These are phyloP conservation scores for Ustilago hordei DNA, from an alignment of 1,284 basidiomycete genomes.

Conservation along the genomic window DNA sequence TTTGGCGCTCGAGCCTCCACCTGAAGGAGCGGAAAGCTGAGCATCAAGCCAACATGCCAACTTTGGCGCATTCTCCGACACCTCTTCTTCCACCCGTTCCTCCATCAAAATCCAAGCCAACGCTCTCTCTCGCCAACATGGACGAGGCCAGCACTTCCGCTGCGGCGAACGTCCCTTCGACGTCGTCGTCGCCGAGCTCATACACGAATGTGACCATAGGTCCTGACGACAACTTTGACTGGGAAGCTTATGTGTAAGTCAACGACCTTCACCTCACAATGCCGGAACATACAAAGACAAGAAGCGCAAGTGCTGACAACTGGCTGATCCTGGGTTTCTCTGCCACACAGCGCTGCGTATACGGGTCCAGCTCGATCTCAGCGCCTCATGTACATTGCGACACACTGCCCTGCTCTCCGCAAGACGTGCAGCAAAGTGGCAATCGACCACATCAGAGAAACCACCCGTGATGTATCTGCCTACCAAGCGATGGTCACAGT, in stretches of 20 bases:
- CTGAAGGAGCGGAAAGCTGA: slow-evolving; percentile 12
- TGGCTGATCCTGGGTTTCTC: background rate
- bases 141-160: slow-evolving; percentile 14
- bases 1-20: slow-evolving; percentile 40
- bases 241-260: slow-evolving; percentile 53
- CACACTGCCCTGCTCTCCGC: slow-evolving; percentile 42
- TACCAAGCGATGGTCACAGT: slow-evolving; percentile 43
- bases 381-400: slow-evolving; percentile 51
- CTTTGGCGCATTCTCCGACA: background rate
- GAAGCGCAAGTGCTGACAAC: background rate
- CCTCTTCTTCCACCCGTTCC: slow-evolving; percentile 1
- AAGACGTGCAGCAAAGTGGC: slow-evolving; percentile 43
- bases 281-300: background rate
- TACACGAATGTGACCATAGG: slow-evolving; percentile 20
- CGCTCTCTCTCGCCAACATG: slow-evolving; percentile 9
- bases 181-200: slow-evolving; percentile 9
- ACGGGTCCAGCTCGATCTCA: slow-evolving; percentile 37
- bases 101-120: background rate
- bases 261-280: background rate
- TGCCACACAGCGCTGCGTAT: slow-evolving; percentile 22
- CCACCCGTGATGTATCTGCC: slow-evolving; percentile 38
- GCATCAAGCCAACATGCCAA: slow-evolving; percentile 4
- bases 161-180: background rate
- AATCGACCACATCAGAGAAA: slow-evolving; percentile 37
- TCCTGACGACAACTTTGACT: slow-evolving; percentile 55